phyloP scores from a whole-genome alignment of 1,284 basidiomycete genomes.

The Schizopora paradoxa region DNA sequence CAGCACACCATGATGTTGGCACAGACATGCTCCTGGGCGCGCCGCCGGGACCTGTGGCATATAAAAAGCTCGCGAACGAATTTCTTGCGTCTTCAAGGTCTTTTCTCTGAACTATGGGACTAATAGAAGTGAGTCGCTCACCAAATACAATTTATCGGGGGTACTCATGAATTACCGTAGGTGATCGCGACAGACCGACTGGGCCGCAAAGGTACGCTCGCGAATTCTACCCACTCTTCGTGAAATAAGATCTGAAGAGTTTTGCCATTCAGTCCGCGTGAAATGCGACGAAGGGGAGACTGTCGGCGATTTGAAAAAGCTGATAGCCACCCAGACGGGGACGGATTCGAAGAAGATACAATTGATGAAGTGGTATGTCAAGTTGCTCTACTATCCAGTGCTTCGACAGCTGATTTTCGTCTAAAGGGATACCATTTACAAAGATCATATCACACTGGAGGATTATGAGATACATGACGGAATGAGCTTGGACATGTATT shows the following conservation, averaged over 20 bases:
- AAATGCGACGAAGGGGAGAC: constrained; percentile 95
- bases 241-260: no score
- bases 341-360: constrained; percentile 84
- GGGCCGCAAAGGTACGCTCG: constrained; percentile 80
- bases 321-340: constrained; percentile 95
- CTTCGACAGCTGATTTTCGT: no score
- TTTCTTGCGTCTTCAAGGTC: no score
- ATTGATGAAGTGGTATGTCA: constrained; percentile 89
- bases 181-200: constrained; percentile 96
- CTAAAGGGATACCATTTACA: constrained; percentile 83
- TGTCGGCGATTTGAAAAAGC: constrained; percentile 93
- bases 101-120: no score
- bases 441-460: constrained; percentile 88
- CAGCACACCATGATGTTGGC: no score
- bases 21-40: no score
- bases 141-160: no score
- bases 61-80: no score
- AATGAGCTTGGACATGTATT: constrained; percentile 94
- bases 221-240: background rate
- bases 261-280: constrained; percentile 67
- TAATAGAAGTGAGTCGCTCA: no score
- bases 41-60: no score
- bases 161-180: constrained; percentile 34
- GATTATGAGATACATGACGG: constrained; percentile 97
- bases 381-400: no score